Percentiles rank a stretch among this genome's conserved stretches.
phyloP scores from a whole-genome alignment of 192 early-diverging fungal genomes.

The Linnemannia schmuckeri region DNA sequence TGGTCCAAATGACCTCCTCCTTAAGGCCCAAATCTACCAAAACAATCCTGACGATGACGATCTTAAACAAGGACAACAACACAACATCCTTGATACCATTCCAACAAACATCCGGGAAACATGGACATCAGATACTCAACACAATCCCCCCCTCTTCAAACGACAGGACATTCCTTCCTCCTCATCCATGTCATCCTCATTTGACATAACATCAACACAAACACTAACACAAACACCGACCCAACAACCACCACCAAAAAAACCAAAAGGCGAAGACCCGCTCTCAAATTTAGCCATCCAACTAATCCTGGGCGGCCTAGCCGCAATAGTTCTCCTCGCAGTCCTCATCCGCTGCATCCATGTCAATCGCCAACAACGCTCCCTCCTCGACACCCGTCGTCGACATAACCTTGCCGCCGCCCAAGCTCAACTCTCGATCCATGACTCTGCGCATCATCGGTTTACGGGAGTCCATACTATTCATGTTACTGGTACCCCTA shows the following conservation, averaged over 20 bases:
- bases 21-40: constrained; percentile 10
- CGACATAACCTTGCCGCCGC: constrained; percentile 7
- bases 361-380: constrained; percentile 15
- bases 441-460: neutral
- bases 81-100: neutral
- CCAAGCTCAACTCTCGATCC: neutral
- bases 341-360: constrained; percentile 21
- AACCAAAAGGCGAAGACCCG: constrained; percentile 12
- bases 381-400: constrained; percentile 7
- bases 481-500: neutral
- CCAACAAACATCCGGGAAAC: neutral
- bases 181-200: neutral
- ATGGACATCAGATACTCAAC: neutral
- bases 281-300: constrained; percentile 28
- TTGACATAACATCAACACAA: neutral
- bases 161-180: neutral
- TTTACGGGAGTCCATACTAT: neutral
- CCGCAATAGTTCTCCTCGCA: constrained; percentile 3
- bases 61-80: neutral
- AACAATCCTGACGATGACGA: neutral
- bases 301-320: constrained; percentile 24
- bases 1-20: neutral
- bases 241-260: constrained; percentile 1
- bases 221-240: neutral
- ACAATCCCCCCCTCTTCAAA: neutral